Base-by-base conservation (phyloP, 768 basidiomycete genomes). In the Amanita muscaria region DNA sequence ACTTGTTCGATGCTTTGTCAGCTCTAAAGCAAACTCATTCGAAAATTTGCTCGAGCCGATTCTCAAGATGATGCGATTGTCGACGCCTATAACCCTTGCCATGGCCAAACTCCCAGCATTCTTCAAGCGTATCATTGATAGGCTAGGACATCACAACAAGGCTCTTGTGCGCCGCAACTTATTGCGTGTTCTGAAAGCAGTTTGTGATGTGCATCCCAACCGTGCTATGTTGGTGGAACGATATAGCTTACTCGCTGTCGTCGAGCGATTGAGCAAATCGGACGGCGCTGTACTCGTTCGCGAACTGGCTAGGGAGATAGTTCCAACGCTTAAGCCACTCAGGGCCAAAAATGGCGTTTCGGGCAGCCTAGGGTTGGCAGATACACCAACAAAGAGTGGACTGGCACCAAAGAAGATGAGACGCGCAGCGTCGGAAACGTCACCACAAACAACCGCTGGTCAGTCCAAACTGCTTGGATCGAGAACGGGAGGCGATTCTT, bases 11-110 rank as follows among this genome's bases (percentile, higher is more conserved):
- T 86, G 87, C 59, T 94, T 94, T 61, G 79, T 87, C 50, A 72
- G 77, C 1, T 80, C 88, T 22, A 92, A 93, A 63, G 82, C 88
- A 36, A 86, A 88, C 57, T 84, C 83, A 2, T 92, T 96, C 56
- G 94, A 98, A 59, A 89, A 86, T 56, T 65, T 99, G 18, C 78
- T 97, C 6, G 89, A 93, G 41, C 88, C 90, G 1, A 85, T 92
- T 64, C 77, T 93, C 57, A 96, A 96, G 69, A 85, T 97, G 36
- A 79, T 83, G 42, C 85, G 92, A 9, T 62, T 89, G 6, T 97
- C 93, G 0, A 72, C 74, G 1, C 60, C 69, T 1, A 61, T 97
- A 29, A 82, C 88, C 1, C 76, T 88, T 19, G 78, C 79, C 14
- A 74, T 98, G 34, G 77, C 91, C 27, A 83, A 81, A 49, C 76